Conservation (phyloP, 2,329 filamentous ascomycete genomes). For the Alternaria sp. region DNA sequence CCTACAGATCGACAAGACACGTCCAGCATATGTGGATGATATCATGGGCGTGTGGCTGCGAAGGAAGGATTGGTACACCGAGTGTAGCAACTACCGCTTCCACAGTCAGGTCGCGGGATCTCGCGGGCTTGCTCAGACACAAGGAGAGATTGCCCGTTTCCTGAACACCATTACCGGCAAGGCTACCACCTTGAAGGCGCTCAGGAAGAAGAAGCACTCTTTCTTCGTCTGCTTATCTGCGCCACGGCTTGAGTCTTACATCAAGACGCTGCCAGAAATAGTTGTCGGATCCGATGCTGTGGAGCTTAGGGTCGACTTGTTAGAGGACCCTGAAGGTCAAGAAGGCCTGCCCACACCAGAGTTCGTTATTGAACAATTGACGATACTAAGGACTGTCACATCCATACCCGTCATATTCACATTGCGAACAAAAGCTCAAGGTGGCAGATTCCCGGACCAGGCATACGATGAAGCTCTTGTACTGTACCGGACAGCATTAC, state of each 20-base stretch:
- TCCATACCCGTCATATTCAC: slow-evolving; percentile 91
- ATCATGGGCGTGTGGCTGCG: slow-evolving; percentile 91
- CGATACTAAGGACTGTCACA: slow-evolving; percentile 76
- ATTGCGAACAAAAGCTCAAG: slow-evolving; percentile 83
- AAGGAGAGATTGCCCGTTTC: slow-evolving; percentile 78
- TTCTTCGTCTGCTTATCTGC: slow-evolving; percentile 95
- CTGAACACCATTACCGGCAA: slow-evolving; percentile 73
- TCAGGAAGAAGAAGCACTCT: slow-evolving; percentile 73
- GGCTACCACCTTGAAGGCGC: slow-evolving; percentile 62
- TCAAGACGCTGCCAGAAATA: slow-evolving; percentile 73
- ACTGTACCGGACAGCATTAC: slow-evolving; percentile 80
- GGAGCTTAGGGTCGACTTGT: slow-evolving; percentile 90
- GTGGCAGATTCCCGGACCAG: slow-evolving; percentile 85
- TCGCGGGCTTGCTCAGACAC: slow-evolving; percentile 60
- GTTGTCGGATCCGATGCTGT: slow-evolving; percentile 91
- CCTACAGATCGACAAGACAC: slow-evolving; percentile 84
- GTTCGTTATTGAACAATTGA: slow-evolving; percentile 82
- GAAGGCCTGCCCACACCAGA: slow-evolving; percentile 71
- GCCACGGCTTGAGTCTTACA: slow-evolving; percentile 72
- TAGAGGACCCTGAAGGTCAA: slow-evolving; percentile 73
- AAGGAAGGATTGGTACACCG: slow-evolving; percentile 86
- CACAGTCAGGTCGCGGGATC: slow-evolving; percentile 75
- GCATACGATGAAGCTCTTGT: slow-evolving; percentile 74
- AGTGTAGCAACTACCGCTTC: slow-evolving; percentile 95
- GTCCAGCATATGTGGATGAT: slow-evolving; percentile 91